Base-by-base conservation (phyloP, 768 basidiomycete species). In the Suillus hirtellus region DNA sequence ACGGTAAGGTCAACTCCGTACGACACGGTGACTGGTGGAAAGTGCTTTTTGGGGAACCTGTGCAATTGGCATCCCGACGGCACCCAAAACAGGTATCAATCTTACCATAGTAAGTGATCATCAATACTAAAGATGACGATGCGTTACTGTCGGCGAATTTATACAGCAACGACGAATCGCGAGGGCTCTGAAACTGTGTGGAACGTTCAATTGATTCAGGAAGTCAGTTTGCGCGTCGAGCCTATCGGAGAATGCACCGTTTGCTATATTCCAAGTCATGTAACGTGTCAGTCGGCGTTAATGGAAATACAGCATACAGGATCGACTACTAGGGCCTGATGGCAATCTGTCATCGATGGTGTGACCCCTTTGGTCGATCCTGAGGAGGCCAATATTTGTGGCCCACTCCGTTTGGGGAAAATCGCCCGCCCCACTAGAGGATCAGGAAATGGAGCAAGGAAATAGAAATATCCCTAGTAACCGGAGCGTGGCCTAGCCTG, bases 21-120 rank as follows among this genome's bases (percentile, higher is more conserved):
- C 37, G 9, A 56, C 4, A 40, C 55, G 38, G 37, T 37, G 12
- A 54, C 7, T 37, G 3, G n/a, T 54, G 14, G n/a, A 14, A 10
- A 21, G 21, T 54, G 2, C 21, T 14, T 10, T 38, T 38, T 3
- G 11, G n/a, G 12, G 7, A 56, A 56, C 38, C 55, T 56, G 55
- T 56, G 55, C 55, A 56, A 40, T 56, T 56, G 55, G 21, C 38
- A 56, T 56, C 55, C 37, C 55, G 55, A 21, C 24, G 55, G 55
- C 24, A 17, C 21, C 52, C 14, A 4, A 58, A 19, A 58, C 17
- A 15, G 17, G 55, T 27, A 40, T 2, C 3, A 27, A 27, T 17
- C 38, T 58, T 40, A 58, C 55, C 38, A 11, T 24, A 58, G 27
- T 27, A 27, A 58, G 5, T 2, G 38, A 27, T 27, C 8, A 2